Evolutionary conservation across 495 filamentous ascomycete species (phyloP).

Genomic region (Aspergillus avenaceus): DNA sequence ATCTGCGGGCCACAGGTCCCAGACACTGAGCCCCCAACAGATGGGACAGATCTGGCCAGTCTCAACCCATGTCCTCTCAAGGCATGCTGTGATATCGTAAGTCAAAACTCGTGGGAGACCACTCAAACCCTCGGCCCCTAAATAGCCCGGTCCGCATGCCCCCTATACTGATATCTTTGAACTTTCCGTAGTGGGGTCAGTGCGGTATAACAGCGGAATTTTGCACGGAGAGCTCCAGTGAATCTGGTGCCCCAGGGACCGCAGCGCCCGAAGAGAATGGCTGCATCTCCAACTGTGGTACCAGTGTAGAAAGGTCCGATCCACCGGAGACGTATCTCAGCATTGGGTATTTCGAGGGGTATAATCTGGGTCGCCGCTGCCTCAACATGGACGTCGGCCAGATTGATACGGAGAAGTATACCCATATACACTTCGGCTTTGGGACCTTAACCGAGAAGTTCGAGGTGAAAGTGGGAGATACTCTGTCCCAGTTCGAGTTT

Average conservation of each 20-base stretch:
- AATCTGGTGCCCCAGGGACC: slow-evolving; percentile 33
- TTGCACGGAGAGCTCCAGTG: slow-evolving; percentile 24
- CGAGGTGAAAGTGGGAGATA: slow-evolving; percentile 20
- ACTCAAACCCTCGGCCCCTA: too few species aligned
- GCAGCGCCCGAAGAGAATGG: slow-evolving; percentile 24
- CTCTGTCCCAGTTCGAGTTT: slow-evolving; percentile 24
- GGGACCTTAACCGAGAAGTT: slow-evolving; percentile 27
- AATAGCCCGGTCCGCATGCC: too few species aligned
- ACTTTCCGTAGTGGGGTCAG: too few species aligned
- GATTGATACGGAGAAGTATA: slow-evolving; percentile 37
- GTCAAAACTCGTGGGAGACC: too few species aligned
- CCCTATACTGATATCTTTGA: too few species aligned
- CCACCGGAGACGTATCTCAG: background rate
- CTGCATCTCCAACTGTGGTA: slow-evolving; percentile 46
- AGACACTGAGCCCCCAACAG: slow-evolving; percentile 19
- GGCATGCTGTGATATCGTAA: slow-evolving; percentile 24
- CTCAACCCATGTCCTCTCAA: slow-evolving; percentile 24
- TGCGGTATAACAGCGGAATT: slow-evolving; percentile 46
- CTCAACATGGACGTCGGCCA: slow-evolving; percentile 12
- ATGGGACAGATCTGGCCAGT: slow-evolving; percentile 11
- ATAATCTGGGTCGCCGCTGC: slow-evolving; percentile 15
- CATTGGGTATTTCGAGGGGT: slow-evolving; percentile 14
- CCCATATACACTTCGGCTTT: slow-evolving; percentile 45
- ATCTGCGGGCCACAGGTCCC: slow-evolving; percentile 41
- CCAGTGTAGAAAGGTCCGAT: slow-evolving; percentile 22